Evolutionary conservation across 805 yeast genomes (phyloP).

Genomic region (Candida chauliodis): DNA sequence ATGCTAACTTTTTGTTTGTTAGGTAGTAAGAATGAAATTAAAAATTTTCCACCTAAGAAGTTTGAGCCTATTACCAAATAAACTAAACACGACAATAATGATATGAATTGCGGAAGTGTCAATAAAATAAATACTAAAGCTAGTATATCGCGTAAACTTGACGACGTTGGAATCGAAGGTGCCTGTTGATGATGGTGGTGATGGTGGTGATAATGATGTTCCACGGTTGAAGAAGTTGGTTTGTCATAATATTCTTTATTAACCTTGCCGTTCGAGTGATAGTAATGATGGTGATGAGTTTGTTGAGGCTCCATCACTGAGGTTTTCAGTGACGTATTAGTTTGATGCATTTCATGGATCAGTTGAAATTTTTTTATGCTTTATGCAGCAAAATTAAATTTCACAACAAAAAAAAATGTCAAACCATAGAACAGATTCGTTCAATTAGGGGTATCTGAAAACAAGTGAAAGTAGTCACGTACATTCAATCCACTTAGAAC

Average conservation of each 20-base stretch:
- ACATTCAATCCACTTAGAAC: too few species aligned
- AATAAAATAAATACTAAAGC: conserved; percentile 29
- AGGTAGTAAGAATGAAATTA: conserved; percentile 18
- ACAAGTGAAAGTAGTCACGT: too few species aligned
- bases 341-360: conserved; percentile 1
- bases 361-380: background rate
- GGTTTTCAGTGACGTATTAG: conserved; percentile 1
- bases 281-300: background rate
- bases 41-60: conserved; percentile 24
- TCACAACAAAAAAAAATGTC: background rate
- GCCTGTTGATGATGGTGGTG: conserved; percentile 6
- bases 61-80: conserved; percentile 27
- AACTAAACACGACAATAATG: conserved; percentile 19
- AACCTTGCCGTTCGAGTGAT: background rate
- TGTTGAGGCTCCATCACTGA: conserved; percentile 1
- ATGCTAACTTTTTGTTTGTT: conserved; percentile 4
- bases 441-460: too few species aligned
- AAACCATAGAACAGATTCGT: too few species aligned
- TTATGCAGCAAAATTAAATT: background rate
- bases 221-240: background rate
- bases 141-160: conserved; percentile 27
- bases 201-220: conserved; percentile 6
- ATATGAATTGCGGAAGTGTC: conserved; percentile 24
- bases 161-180: conserved; percentile 17
- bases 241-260: conserved; percentile 1